Evolutionary conservation across 148 eudicot genomes (phyloP).

Genomic region (Hydrangea macrophylla): DNA sequence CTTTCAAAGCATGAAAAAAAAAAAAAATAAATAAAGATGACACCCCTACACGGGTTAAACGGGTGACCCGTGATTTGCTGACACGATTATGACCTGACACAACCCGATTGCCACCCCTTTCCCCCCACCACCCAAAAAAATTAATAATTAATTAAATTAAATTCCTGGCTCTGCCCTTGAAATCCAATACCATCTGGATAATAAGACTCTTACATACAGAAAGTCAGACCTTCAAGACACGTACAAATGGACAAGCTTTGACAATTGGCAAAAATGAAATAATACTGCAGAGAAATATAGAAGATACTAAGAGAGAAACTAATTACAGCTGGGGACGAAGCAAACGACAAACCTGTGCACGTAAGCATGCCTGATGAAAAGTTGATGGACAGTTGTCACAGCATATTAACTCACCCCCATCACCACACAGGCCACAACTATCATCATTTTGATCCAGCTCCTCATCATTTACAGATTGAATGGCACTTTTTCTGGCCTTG

Average conservation of each 20-base stretch:
- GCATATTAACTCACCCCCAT: conserved; percentile 88
- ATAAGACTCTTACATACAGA: not conserved
- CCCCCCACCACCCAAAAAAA: too few relatives aligned
- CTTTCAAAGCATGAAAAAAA: too few relatives aligned
- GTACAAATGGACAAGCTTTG: not conserved
- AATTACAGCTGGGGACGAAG: not conserved
- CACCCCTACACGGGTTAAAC: too few relatives aligned
- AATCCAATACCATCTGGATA: too few relatives aligned
- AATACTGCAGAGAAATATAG: not conserved
- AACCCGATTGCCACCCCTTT: too few relatives aligned
- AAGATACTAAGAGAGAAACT: not conserved
- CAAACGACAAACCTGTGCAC: conserved; percentile 57
- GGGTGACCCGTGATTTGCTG: too few relatives aligned
- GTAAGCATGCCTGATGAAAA: conserved; percentile 85
- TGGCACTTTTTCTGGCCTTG: conserved; percentile 61
- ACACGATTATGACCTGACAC: too few relatives aligned
- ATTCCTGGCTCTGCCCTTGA: too few relatives aligned
- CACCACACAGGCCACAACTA: conserved; percentile 97
- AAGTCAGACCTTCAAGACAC: not conserved
- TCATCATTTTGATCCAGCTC: conserved; percentile 83
- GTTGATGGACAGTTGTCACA: conserved; percentile 98
- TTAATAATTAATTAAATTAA: too few relatives aligned
- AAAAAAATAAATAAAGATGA: too few relatives aligned
- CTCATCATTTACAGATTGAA: conserved; percentile 39
- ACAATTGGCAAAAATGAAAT: not conserved